phyloP scores from a whole-genome alignment of 2,329 filamentous ascomycete species.

The Camillea tinctor region DNA sequence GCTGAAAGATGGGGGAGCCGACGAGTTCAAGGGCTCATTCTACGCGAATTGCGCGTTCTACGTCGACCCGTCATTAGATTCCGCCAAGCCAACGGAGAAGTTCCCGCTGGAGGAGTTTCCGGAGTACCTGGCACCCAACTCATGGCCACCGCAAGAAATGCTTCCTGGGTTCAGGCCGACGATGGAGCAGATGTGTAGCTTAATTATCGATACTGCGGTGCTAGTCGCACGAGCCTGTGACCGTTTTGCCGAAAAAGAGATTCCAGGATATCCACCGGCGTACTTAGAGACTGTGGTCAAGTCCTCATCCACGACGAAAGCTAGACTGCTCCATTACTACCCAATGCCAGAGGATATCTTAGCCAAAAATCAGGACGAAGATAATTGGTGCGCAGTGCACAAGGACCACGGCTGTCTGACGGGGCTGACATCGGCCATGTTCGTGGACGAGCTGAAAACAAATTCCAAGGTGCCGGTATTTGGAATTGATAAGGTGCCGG shows the following conservation, averaged over 20 bases:
- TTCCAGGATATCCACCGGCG: slow-evolving; percentile 70
- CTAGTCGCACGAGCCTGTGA: slow-evolving; percentile 91
- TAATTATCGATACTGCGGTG: slow-evolving; percentile 88
- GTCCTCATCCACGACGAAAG: slow-evolving; percentile 85
- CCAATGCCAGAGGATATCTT: slow-evolving; percentile 51
- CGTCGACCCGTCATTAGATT: slow-evolving; percentile 60
- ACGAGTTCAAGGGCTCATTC: slow-evolving; percentile 79
- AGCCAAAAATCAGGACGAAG: slow-evolving; percentile 51
- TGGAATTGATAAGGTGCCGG: slow-evolving; percentile 31
- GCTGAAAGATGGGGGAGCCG: slow-evolving; percentile 72
- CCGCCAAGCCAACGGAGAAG: slow-evolving; percentile 57
- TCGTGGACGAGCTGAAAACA: slow-evolving; percentile 70
- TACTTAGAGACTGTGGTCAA: slow-evolving; percentile 87
- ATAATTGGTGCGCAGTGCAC: slow-evolving; percentile 93
- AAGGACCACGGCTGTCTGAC: slow-evolving; percentile 93
- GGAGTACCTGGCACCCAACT: slow-evolving; percentile 85
- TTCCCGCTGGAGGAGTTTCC: slow-evolving; percentile 66
- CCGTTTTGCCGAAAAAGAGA: slow-evolving; percentile 75
- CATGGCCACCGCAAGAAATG: slow-evolving; percentile 72
- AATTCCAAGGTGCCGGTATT: slow-evolving; percentile 36
- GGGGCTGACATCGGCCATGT: slow-evolving; percentile 93
- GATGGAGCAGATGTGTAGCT: slow-evolving; percentile 71
- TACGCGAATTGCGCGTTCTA: slow-evolving; percentile 84
- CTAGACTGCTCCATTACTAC: slow-evolving; percentile 89
- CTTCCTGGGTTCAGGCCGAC: slow-evolving; percentile 74